Conservation (phyloP, 23 red algal genomes). For the Cyanidium caldarium region DNA sequence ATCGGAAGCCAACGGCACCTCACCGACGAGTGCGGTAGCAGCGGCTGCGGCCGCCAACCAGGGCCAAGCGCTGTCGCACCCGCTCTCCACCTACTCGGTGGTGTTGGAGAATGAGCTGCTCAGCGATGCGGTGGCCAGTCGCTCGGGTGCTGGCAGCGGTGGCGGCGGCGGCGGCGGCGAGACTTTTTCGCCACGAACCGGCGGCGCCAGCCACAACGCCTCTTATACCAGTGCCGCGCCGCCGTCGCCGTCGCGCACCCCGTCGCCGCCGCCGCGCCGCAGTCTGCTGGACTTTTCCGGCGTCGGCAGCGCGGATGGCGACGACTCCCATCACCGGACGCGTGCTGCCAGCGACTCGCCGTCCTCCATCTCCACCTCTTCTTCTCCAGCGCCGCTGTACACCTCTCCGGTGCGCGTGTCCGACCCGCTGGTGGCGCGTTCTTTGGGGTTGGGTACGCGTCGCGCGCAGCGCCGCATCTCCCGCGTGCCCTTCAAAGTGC, state of each 20-base stretch:
- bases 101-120: background rate
- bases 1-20: background rate
- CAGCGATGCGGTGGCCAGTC: background rate
- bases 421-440: background rate
- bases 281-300: background rate
- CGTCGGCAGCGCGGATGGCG: too few relatives aligned
- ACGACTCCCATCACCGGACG: background rate
- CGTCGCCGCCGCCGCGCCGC: too few relatives aligned
- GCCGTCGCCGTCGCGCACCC: background rate
- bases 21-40: background rate
- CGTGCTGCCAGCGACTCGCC: background rate
- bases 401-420: background rate
- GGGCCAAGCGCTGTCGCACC: background rate
- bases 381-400: background rate
- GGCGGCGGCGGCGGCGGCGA: background rate
- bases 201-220: background rate
- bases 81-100: background rate
- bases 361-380: too few relatives aligned
- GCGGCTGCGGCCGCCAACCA: background rate
- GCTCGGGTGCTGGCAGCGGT: background rate
- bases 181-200: background rate
- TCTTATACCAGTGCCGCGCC: background rate
- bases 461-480: conserved; percentile 24
- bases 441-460: background rate
- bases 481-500: conserved; percentile 53